phyloP scores from a whole-genome alignment of 495 filamentous ascomycete genomes.

The Mytilinidion resinicola region DNA sequence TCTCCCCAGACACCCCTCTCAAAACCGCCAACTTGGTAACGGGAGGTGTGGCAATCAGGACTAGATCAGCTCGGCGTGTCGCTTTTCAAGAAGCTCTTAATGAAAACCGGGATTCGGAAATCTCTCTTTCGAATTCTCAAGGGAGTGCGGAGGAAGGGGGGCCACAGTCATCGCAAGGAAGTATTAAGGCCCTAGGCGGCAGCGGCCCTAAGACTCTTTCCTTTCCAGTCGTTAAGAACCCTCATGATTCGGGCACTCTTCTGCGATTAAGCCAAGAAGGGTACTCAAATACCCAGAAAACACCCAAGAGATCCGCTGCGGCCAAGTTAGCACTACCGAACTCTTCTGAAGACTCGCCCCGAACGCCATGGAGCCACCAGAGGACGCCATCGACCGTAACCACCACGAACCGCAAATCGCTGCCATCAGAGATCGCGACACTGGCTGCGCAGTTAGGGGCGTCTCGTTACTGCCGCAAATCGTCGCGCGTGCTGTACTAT shows the following conservation, averaged over 20 bases:
- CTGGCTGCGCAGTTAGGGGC: constrained; percentile 1
- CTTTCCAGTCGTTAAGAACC: constrained; percentile 77
- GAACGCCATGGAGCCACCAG: constrained; percentile 25
- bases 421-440: constrained; percentile 10
- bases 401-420: constrained; percentile 5
- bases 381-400: constrained; percentile 9
- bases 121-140: neutral
- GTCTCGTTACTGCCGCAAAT: neutral
- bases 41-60: too few relatives aligned
- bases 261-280: constrained; percentile 63
- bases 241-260: constrained; percentile 57
- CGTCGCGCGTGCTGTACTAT: constrained; percentile 28
- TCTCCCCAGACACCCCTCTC: neutral
- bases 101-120: neutral
- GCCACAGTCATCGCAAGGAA: constrained; percentile 27
- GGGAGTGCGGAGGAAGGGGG: neutral
- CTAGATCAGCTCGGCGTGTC: constrained; percentile 1
- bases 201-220: constrained; percentile 40
- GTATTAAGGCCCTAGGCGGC: constrained; percentile 29
- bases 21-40: too few relatives aligned
- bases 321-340: neutral
- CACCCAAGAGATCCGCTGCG: constrained; percentile 16
- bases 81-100: constrained; percentile 5
- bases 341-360: constrained; percentile 2
- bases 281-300: constrained; percentile 39